Evolutionary conservation across 1,139 yeast species (phyloP), one percentile per base, ranked within the genome.

Genomic region (Kazachstania sp.): DNA sequence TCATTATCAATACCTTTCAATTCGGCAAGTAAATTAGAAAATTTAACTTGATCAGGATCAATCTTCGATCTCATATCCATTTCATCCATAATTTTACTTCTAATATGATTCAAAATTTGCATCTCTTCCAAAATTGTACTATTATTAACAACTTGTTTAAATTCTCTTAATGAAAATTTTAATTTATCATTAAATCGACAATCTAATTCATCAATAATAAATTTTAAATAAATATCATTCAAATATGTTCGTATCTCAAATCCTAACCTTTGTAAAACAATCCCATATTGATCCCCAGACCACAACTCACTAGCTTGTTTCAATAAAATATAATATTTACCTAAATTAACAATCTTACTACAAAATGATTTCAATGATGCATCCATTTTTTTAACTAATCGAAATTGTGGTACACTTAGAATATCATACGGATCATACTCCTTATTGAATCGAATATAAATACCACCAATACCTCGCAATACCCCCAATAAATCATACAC

Each of bases 401-500:
- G 75, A 65, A 75, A 88, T 50, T 84, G 92, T 1, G 95, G 94
- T 12, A 50, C 45, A 11, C 46, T 49, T 16, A 46, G 46, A 8
- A 31, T 15, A 15, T 46, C 45, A 35, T 49, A 44, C 3, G 79
- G 78, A 57, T 81, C 78, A 57, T 77, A 86, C 29, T 72, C 71
- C 45, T 79, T 85, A 40, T 82, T 74, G 59, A 77, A 86, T 41
- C 90, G 71, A 28, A 92, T 78, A 56, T 83, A 87, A 34, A 73
- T 72, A 0, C 97, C 97, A 62, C 88, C 95, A 39, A 78, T 69
- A 0, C 97, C 97, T 44, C 81, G 57, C 26, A 92, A 65, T 2
- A 85, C 81, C 55, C 74, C 77, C 19, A 87, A 59, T 13, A 88
- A 63, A 61, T 92, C 98, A 51, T 78, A 75, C 30, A 85, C 72